Conservation (phyloP, 2,329 filamentous ascomycete genomes). For the Epichloe uncinata region DNA sequence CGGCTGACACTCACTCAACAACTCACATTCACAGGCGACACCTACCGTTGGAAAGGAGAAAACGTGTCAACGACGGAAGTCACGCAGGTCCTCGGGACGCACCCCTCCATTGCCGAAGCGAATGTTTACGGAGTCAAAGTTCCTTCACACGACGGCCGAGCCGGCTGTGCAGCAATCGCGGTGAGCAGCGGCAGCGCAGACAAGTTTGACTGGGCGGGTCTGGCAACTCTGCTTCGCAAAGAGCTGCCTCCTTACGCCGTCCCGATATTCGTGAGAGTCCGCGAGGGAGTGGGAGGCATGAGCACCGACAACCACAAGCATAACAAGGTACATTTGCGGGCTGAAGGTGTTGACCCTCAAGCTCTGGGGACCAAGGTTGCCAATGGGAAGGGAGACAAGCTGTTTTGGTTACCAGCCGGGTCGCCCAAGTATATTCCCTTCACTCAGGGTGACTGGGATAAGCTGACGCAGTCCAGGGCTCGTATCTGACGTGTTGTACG, state of each 20-base stretch:
- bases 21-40: constrained; percentile 30
- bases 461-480: constrained; percentile 3
- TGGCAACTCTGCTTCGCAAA: constrained; percentile 36
- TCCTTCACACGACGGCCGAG: constrained; percentile 54
- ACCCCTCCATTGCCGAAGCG: constrained; percentile 46
- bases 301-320: constrained; percentile 5
- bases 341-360: constrained; percentile 3
- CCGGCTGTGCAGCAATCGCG: constrained; percentile 49
- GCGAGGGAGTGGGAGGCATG: constrained; percentile 4
- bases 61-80: constrained; percentile 58
- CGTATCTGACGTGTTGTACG: background rate
- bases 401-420: constrained; percentile 6
- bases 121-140: constrained; percentile 58
- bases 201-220: constrained; percentile 42
- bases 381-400: constrained; percentile 1
- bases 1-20: background rate
- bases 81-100: constrained; percentile 45
- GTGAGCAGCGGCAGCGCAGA: constrained; percentile 35
- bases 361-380: constrained; percentile 3
- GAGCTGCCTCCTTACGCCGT: constrained; percentile 61
- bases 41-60: constrained; percentile 62
- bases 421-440: constrained; percentile 3
- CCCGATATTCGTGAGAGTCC: constrained; percentile 37
- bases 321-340: constrained; percentile 5
- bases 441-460: constrained; percentile 5